Percentiles rank a stretch among this genome's conserved stretches.
Conservation (phyloP, 2,329 filamentous ascomycete genomes). For the Trichoderma sp. region DNA sequence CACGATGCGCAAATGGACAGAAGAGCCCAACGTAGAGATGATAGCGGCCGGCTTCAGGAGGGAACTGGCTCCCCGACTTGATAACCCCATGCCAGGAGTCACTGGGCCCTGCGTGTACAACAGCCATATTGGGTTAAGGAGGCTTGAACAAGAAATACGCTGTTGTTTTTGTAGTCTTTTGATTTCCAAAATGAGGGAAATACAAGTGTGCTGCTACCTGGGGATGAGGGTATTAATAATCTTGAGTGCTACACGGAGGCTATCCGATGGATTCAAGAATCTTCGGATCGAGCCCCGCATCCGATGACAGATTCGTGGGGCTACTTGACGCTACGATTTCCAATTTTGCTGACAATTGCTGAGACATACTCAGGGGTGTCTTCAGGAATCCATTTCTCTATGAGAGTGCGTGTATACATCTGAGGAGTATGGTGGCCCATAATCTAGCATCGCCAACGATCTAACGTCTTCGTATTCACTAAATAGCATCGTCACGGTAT, state of each 20-base stretch:
- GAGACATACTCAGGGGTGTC: not conserved
- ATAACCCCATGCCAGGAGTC: conserved; percentile 29
- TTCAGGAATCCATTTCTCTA: not conserved
- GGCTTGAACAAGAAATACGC: too few relatives aligned
- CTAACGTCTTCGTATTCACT: not conserved
- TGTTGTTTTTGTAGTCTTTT: not conserved
- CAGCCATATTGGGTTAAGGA: not conserved
- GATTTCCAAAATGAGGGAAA: too few relatives aligned
- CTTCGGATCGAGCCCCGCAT: not conserved
- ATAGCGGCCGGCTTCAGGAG: conserved; percentile 57
- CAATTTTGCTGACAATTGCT: not conserved
- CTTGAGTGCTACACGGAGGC: not conserved
- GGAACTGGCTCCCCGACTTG: conserved; percentile 39
- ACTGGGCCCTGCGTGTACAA: conserved; percentile 23
- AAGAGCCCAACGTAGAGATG: conserved; percentile 58
- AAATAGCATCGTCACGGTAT: not conserved
- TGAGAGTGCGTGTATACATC: not conserved
- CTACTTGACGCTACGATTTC: not conserved
- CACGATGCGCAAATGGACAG: conserved; percentile 68
- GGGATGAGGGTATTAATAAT: not conserved
- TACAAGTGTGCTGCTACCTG: not conserved
- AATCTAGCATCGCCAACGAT: not conserved
- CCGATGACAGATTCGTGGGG: not conserved
- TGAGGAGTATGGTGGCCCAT: not conserved
- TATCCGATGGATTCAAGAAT: not conserved